A percentile compares a stretch with the other conserved stretches of the same genome.
phyloP scores from a whole-genome alignment of 495 filamentous ascomycete genomes.

The Tuber melanosporum region DNA sequence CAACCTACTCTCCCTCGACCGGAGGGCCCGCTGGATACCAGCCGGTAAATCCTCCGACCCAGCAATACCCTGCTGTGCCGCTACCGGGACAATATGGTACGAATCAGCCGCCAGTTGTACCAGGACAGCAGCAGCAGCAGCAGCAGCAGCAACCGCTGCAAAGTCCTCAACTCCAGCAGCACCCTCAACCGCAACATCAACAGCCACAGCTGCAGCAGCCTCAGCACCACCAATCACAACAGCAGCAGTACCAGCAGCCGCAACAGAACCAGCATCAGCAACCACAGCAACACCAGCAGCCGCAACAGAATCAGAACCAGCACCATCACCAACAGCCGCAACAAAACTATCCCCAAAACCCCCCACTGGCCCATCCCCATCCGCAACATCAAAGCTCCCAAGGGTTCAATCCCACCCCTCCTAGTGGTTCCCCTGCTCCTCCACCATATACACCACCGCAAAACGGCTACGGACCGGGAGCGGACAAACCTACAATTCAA shows the following conservation, averaged over 20 bases:
- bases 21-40: neutral
- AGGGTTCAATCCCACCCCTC: neutral
- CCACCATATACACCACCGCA: conserved; percentile 11
- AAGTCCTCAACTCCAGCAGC: neutral
- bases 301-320: neutral
- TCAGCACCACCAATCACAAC: neutral
- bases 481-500: conserved; percentile 22
- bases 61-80: neutral
- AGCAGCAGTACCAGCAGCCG: neutral
- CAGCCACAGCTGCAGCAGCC: neutral
- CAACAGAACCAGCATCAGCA: neutral
- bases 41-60: neutral
- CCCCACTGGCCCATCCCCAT: neutral
- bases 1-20: neutral
- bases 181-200: neutral
- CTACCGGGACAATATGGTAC: neutral
- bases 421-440: neutral
- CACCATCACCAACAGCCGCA: neutral
- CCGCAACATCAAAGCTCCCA: conserved; percentile 3
- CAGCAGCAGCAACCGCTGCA: conserved; percentile 7
- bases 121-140: neutral
- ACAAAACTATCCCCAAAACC: conserved; percentile 1
- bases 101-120: neutral
- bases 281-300: neutral
- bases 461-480: neutral